Base-by-base conservation (phyloP, 163 green algal species). In the Chloroidium sp. region DNA sequence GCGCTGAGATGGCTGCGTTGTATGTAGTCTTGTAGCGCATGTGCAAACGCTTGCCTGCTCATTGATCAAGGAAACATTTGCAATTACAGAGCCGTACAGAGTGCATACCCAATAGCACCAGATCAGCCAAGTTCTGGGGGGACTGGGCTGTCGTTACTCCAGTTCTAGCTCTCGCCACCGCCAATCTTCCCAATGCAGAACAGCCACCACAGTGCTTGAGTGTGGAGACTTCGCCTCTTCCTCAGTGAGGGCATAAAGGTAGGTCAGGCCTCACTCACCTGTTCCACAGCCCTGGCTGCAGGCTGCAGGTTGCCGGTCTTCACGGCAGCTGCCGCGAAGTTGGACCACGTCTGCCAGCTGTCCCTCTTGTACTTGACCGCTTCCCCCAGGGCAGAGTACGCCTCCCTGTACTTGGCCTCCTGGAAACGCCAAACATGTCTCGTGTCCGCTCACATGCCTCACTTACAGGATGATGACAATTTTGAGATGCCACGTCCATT, bases 301-400 rank as follows among this genome's bases (percentile, higher is more conserved):
- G 80, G 69, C 61, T 86, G 72, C 77, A 76, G 83, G 75, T 93
- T 80, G 2, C 81, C 76, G 13, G 86, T 84, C 36, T 88, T 64
- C 61, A 87, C 82, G 60, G 92, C 90, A 2, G 91, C 90, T 1
- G 78, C 76, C 0, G 89, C 90, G 76, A 96, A 97, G 86, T 98
- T 98, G 81, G 95, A 90, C 95, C 95, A 98, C 2, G 91, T 91
- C 87, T 97, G 93, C 94, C 94, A 98, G 86, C 80, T 93, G 78
- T 94, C 89, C 8, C 91, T 84, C 81, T 93, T 93, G 83, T 92
- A 84, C 80, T 92, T 93, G 8, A 95, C 82, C 0, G 91, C 90
- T 85, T 97, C 90, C 74, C 74, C 83, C 8, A 92, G 79, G 0
- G 86, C 86, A 13, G 75, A 83, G 82, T 84, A 90, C 57, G 90